These are phyloP conservation scores for Uronychia binucleata DNA, from an alignment of 73 alveolate genomes.

Conservation along the genomic window DNA sequence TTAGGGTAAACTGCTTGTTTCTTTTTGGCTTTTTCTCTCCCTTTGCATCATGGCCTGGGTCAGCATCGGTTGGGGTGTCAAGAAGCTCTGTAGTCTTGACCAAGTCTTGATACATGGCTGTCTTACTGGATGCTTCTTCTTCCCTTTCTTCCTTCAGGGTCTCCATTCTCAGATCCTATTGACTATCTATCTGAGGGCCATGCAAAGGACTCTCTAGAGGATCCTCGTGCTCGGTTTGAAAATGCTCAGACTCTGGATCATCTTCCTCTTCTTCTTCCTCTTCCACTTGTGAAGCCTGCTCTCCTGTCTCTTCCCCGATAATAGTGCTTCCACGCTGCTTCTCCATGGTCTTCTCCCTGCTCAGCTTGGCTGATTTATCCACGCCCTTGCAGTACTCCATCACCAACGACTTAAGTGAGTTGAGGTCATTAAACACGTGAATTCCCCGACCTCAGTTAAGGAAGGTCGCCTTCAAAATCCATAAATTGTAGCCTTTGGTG, in stretches of 20 bases:
- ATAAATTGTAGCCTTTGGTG: constrained; percentile 55
- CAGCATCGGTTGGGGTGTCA: too few relatives aligned
- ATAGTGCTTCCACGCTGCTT: not conserved
- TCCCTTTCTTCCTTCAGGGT: not conserved
- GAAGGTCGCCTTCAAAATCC: constrained; percentile 81
- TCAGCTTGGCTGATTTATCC: not conserved
- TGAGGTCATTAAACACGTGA: constrained; percentile 60
- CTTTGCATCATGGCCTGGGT: not conserved
- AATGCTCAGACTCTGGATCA: not conserved
- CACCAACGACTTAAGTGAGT: constrained; percentile 52
- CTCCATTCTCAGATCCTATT: too few relatives aligned
- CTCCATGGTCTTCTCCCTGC: not conserved
- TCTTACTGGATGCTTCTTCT: not conserved
- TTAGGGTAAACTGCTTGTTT: not conserved
- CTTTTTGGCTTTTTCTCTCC: not conserved
- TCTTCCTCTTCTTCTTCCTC: not conserved
- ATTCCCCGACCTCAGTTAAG: constrained; percentile 85
- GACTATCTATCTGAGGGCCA: too few relatives aligned
- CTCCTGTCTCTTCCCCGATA: not conserved
- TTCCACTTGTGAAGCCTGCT: not conserved
- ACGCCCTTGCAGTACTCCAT: constrained; percentile 23
- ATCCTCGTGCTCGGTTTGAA: too few relatives aligned
- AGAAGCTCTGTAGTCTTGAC: too few relatives aligned
- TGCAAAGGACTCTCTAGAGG: too few relatives aligned
- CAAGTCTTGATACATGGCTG: too few relatives aligned